These are phyloP conservation scores for Rosa rugosa DNA, from an alignment of 306 rosid species.

Conservation along the genomic window DNA sequence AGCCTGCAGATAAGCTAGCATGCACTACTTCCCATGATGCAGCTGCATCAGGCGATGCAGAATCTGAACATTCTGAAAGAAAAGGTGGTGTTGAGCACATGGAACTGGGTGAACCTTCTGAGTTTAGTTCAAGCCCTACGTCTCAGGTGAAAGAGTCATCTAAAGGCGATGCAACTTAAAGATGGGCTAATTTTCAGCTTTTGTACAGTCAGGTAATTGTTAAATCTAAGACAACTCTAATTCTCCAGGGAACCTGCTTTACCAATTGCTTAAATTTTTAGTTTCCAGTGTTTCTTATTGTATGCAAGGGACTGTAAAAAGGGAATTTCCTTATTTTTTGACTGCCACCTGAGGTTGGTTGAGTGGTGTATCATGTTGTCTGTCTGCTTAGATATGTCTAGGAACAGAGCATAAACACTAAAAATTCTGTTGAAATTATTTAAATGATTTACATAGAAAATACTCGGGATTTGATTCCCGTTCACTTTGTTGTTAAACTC, in stretches of 20 bases:
- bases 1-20: constrained; percentile 35
- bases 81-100: constrained; percentile 31
- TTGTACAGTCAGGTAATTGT: constrained; percentile 88
- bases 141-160: constrained; percentile 52
- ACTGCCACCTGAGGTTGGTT: constrained; percentile 46
- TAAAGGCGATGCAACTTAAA: constrained; percentile 42
- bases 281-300: constrained; percentile 41
- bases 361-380: constrained; percentile 43
- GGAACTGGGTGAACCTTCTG: constrained; percentile 47
- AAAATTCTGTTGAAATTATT: constrained; percentile 41
- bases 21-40: constrained; percentile 34
- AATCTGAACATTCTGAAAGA: constrained; percentile 36
- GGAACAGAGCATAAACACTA: constrained; percentile 45
- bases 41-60: constrained; percentile 38
- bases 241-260: constrained; percentile 46
- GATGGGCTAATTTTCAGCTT: constrained; percentile 47
- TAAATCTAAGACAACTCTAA: constrained; percentile 45
- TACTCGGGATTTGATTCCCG: constrained; percentile 38
- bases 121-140: constrained; percentile 30
- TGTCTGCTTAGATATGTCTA: constrained; percentile 42
- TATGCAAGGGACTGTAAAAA: constrained; percentile 57
- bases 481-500: constrained; percentile 28
- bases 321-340: constrained; percentile 55
- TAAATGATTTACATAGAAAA: constrained; percentile 41
- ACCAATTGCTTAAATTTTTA: constrained; percentile 41